Evolutionary conservation across 768 basidiomycete genomes (phyloP).

Genomic region (Lactarius quietus): DNA sequence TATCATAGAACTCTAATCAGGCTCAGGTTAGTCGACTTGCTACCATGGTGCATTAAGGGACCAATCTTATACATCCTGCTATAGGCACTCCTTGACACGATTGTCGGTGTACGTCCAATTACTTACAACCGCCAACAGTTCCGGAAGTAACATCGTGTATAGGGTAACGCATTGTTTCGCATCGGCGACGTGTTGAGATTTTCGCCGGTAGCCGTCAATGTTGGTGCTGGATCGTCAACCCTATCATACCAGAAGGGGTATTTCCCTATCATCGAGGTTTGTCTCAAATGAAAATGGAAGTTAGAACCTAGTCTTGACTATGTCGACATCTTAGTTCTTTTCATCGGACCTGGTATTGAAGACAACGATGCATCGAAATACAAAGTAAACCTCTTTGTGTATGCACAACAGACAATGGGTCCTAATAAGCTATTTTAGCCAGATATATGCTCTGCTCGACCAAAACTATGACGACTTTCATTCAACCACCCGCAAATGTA

Average conservation of each 20-base stretch:
- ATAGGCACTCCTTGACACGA: constrained; percentile 30
- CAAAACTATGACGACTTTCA: constrained; percentile 31
- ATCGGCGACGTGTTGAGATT: constrained; percentile 34
- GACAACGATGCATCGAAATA: constrained; percentile 32
- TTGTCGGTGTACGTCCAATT: constrained; percentile 26
- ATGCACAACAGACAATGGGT: background rate
- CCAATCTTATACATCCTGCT: background rate
- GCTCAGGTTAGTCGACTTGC: constrained; percentile 29
- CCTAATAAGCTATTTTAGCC: constrained; percentile 13
- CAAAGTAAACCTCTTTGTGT: constrained; percentile 28
- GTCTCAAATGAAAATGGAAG: background rate
- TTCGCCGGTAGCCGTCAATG: constrained; percentile 24
- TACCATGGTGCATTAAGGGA: background rate
- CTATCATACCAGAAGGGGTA: constrained; percentile 36
- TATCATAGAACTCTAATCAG: constrained; percentile 28
- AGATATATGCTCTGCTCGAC: constrained; percentile 30
- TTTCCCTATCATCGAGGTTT: constrained; percentile 33
- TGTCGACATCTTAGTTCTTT: constrained; percentile 29
- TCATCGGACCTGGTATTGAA: constrained; percentile 33
- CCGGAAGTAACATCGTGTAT: background rate
- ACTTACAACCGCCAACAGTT: background rate
- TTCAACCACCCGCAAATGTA: constrained; percentile 23
- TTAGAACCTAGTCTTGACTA: background rate
- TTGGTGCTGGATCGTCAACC: constrained; percentile 7
- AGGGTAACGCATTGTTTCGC: constrained; percentile 32